A percentile compares a stretch with the other conserved stretches of the same genome.
Evolutionary conservation across 371 early-diverging fungal genomes (phyloP).

Genomic region (Mortierella sp.): DNA sequence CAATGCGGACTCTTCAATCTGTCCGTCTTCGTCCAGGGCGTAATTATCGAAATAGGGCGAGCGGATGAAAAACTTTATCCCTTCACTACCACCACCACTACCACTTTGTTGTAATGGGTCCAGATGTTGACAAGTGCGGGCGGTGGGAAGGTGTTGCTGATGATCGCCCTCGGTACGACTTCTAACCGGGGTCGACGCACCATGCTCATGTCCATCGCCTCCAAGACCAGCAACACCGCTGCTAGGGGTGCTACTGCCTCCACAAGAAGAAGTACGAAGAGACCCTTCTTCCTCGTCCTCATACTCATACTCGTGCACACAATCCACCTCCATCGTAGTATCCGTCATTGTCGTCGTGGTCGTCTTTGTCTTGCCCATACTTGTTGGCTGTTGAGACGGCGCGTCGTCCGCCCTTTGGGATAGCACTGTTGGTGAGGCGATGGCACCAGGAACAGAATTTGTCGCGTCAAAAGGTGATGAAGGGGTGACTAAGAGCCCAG

Average conservation of each 20-base stretch:
- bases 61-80: not conserved
- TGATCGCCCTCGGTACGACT: no score
- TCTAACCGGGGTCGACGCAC: no score
- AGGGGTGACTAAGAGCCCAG: not conserved
- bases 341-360: not conserved
- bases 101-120: not conserved
- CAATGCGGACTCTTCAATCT: not conserved
- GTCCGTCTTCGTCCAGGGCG: not conserved
- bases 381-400: no score
- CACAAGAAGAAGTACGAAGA: no score
- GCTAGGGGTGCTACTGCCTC: not conserved
- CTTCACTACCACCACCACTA: not conserved
- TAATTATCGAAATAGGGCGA: not conserved
- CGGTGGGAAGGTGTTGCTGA: no score
- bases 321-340: not conserved
- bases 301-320: conserved; percentile 1
- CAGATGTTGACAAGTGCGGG: not conserved
- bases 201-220: no score
- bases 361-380: not conserved
- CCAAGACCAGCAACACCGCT: not conserved
- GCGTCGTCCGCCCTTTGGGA: not conserved
- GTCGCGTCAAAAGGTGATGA: not conserved
- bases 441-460: no score
- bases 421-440: no score
- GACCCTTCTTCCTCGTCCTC: not conserved